Base-by-base conservation (phyloP, 2,329 filamentous ascomycete genomes). In the Dactylellina sp. region DNA sequence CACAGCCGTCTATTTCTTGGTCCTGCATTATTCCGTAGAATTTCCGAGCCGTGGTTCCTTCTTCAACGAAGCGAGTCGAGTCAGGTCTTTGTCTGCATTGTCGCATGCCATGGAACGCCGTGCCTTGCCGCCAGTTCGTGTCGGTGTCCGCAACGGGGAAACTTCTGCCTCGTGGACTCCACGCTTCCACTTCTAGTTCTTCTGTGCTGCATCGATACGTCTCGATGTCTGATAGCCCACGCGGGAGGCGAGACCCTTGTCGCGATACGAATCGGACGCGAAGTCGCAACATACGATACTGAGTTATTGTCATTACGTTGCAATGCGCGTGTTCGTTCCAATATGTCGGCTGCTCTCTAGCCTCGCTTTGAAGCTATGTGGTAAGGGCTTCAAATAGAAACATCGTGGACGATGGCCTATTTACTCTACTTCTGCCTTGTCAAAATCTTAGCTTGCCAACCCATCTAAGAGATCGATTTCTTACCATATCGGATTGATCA, bases 341-440 rank as follows among this genome's bases (percentile, higher is more conserved):
- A 35, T 18, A 16, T 16, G 37, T 53, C 37, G 59, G 59, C 59
- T 50, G 50, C 46, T 50, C 18, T 47, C 44, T 18, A 22, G 44
- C 18, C 1, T n/a, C 7, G 16, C 7, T 1, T 52, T 42, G 37
- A 18, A 24, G 42, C 16, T 52, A 44, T n/a, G 3, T 5, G n/a
- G 22, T n/a, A 37, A 7, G 6, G 20, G 49, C 56, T 62, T 70
- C 56, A 70, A 61, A 70, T 61, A 62, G 44, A 56, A 70, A 47
- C 24, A 39, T 56, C 49, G 18, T 42, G 25, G 18, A 47, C 63
- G 7, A 18, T 25, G 28, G 12, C 52, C 42, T 50, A 24, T 56
- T 39, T n/a, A n/a, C 18, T n/a, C 49, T 14, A 9, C 49, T 11
- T 24, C 20, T 24, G 9, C 32, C 44, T 52, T 52, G 44, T 61